A percentile compares a stretch with the other conserved stretches of the same genome.
phyloP scores from a whole-genome alignment of 108 stramenopile genomes.

The Cyclotella atomus region DNA sequence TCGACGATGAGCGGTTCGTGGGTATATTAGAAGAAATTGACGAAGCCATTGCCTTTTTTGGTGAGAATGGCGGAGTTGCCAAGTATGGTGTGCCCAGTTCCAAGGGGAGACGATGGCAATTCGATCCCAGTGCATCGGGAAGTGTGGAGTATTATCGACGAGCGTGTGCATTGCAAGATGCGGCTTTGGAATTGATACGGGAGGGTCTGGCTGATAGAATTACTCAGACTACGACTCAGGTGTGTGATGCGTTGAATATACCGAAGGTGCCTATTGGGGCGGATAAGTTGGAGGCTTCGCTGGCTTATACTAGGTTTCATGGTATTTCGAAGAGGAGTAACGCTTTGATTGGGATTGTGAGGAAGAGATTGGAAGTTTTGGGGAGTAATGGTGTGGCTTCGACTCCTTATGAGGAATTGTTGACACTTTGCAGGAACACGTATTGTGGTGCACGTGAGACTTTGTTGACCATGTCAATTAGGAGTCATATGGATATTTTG shows the following conservation, averaged over 20 bases:
- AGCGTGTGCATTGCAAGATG: conserved; percentile 83
- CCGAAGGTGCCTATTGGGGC: conserved; percentile 66
- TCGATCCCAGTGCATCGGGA: conserved; percentile 48
- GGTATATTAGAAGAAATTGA: conserved; percentile 73
- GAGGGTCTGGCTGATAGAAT: conserved; percentile 89
- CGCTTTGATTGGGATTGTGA: conserved; percentile 65
- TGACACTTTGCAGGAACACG: conserved; percentile 75
- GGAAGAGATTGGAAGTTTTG: conserved; percentile 64
- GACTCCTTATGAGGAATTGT: conserved; percentile 68
- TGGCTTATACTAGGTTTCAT: conserved; percentile 88
- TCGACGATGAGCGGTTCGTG: conserved; percentile 77
- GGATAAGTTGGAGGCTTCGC: conserved; percentile 85
- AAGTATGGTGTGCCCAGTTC: conserved; percentile 27
- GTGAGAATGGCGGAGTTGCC: conserved; percentile 51
- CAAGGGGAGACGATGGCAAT: not conserved
- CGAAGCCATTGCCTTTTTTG: conserved; percentile 82
- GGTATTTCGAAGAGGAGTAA: conserved; percentile 85
- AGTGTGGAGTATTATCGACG: conserved; percentile 81
- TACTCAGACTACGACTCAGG: conserved; percentile 61
- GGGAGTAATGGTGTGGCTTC: conserved; percentile 34
- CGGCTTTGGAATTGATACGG: conserved; percentile 73
- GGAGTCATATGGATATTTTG: conserved; percentile 86
- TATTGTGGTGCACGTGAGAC: conserved; percentile 73
- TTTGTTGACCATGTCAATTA: conserved; percentile 66
- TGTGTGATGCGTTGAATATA: conserved; percentile 67